Base-by-base conservation (phyloP, 495 filamentous ascomycete species). In the Daldinia caldariorum region DNA sequence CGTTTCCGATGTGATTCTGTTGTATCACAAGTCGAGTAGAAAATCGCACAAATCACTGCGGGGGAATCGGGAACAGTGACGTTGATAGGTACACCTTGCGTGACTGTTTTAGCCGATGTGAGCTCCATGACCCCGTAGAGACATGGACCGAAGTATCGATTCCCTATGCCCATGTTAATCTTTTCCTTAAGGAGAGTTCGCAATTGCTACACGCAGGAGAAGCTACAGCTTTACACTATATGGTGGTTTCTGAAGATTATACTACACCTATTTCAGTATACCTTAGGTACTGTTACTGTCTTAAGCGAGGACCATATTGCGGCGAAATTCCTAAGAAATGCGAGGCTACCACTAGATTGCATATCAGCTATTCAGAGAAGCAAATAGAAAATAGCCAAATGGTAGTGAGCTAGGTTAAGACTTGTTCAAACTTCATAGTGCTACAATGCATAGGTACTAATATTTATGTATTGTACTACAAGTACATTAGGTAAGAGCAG, bases 41-140 rank as follows among this genome's bases (percentile, higher is more conserved):
- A 43, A 56, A 60, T 64, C 47, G 55, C 55, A 64, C 60, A 43
- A 69, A 64, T 64, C 47, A 53, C 32, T 55, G 61, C 26, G 38
- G 60, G 45, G 50, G 37, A 31, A 49, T 58, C 61, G n/a, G 41
- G n/a, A 41, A 51, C n/a, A 8, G 57, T 18, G 47, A 61, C 56
- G 57, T 70, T 49, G 61, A 56, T 47, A 47, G 38, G 60, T 32
- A 43, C 47, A 18, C n/a, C 34, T 47, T 53, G 49, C 49, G 31
- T 20, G 16, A 38, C 43, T 22, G 39, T 10, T 50, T 45, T 39
- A 58, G 39, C 38, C 60, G 50, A 59, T 64, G 56, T 16, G 45
- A 18, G 18, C 49, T 18, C 29, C 32, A 29, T 32, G 37, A 26
- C n/a, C 37, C 14, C 16, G 16, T 22, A 47, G 50, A 26, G 22